A percentile compares a stretch with the other conserved stretches of the same genome.
Evolutionary conservation across 345 rosid species (phyloP).

Genomic region (Noccaea bulbosa): DNA sequence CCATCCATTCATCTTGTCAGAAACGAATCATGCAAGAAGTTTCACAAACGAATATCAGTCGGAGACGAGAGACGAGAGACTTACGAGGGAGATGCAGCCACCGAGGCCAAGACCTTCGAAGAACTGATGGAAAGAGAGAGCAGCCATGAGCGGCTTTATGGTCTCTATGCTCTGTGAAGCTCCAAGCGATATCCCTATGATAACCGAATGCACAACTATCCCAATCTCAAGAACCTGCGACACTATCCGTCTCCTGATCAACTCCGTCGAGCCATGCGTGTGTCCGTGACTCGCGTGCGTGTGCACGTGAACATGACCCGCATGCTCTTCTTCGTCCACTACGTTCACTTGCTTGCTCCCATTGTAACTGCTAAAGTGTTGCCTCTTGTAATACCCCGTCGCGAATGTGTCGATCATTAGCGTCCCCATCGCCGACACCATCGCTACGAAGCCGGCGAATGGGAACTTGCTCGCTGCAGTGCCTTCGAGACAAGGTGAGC

Average conservation of each 20-base stretch:
- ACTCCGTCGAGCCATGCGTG: constrained; percentile 61
- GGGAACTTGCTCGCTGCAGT: constrained; percentile 51
- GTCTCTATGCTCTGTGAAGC: constrained; percentile 56
- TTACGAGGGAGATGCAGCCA: constrained; percentile 72
- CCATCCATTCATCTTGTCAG: neutral
- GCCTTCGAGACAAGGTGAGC: constrained; percentile 46
- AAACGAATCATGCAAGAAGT: neutral
- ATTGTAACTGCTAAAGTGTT: constrained; percentile 39
- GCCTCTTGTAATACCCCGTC: constrained; percentile 51
- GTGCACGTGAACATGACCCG: constrained; percentile 62
- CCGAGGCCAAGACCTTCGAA: constrained; percentile 87
- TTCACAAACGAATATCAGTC: neutral
- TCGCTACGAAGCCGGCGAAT: constrained; percentile 53
- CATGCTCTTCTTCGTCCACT: constrained; percentile 53
- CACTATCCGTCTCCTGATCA: constrained; percentile 54
- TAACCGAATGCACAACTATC: constrained; percentile 71
- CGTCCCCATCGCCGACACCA: constrained; percentile 52
- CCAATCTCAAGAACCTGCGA: constrained; percentile 76
- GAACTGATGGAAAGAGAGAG: constrained; percentile 76
- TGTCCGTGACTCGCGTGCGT: constrained; percentile 70
- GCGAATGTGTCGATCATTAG: constrained; percentile 55
- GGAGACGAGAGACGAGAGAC: neutral
- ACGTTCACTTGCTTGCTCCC: constrained; percentile 35
- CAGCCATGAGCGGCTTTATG: constrained; percentile 66
- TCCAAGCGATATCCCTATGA: constrained; percentile 73